Evolutionary conservation across 1,139 yeast genomes (phyloP), one percentile per base, ranked within the genome.

Genomic region (Wickerhamiella infanticola): DNA sequence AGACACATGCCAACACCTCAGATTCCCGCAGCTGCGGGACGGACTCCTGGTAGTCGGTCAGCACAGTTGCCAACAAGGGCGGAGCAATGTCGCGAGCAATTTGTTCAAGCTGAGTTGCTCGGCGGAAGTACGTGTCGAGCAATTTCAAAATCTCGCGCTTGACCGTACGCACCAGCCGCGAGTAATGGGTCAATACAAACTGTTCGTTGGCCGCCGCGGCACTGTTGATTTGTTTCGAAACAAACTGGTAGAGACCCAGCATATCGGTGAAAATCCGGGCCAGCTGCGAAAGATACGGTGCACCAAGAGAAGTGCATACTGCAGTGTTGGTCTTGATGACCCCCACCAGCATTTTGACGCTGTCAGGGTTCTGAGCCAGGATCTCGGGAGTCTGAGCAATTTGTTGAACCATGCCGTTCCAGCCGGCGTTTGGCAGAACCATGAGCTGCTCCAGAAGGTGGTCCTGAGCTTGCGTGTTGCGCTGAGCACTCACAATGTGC

Each of bases 11-110:
- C 61, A 90, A 73, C 3, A 90, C 98, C 67, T 93, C 98, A 4
- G 96, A 95, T 66, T 93, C 98, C 60, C 98, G 79, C 5, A 97
- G 95, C 66, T 85, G 95, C 3, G 98, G 94, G 36, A 86, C 95
- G 58, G 84, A 84, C 23, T 77, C 69, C 58, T 77, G 77, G 66
- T 93, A 93, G 64, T 93, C 99, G 52, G 83, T 93, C 54, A 93
- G 73, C 18, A 86, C 93, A 0, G 96, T 86, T 39, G 75, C 74
- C 56, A 93, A 74, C 57, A 93, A 69, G 41, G 94, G 94, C 54
- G 84, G 85, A 3, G 86, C 79, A 55, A 93, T 72, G 54, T 81
- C 88, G 50, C 79, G 73, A 40, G 84, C 95, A 48, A 90, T 81
- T 55, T 84, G 90, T 51, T 86, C 88, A 52, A 79, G 70, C 58